Evolutionary conservation across 2,329 filamentous ascomycete species (phyloP).

Genomic region (Fusarium armeniacum): DNA sequence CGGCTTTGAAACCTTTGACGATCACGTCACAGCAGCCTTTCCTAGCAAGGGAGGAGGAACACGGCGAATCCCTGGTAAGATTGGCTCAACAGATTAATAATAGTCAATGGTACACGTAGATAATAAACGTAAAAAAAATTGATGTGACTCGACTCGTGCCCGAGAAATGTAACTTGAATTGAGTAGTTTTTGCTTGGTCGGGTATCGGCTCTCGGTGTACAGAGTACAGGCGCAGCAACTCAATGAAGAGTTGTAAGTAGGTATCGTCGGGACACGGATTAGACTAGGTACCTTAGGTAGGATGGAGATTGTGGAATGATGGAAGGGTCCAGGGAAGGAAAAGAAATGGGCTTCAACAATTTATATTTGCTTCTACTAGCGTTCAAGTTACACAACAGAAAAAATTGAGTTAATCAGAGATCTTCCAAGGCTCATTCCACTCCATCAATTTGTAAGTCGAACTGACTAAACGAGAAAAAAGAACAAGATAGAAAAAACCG

Average conservation of each 20-base stretch:
- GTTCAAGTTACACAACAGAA: slow-evolving; percentile 20
- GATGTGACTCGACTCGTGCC: slow-evolving; percentile 31
- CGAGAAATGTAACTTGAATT: slow-evolving; percentile 18
- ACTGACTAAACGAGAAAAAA: slow-evolving; percentile 5
- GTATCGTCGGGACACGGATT: slow-evolving; percentile 33
- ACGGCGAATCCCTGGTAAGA: slow-evolving; percentile 6
- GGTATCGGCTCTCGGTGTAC: slow-evolving; percentile 46
- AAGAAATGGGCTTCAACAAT: slow-evolving; percentile 35
- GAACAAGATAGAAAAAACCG: background rate
- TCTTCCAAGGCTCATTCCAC: slow-evolving; percentile 17
- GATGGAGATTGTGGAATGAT: slow-evolving; percentile 35
- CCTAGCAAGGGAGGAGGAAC: slow-evolving; percentile 33
- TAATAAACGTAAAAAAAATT: slow-evolving; percentile 43
- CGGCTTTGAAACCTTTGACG: slow-evolving; percentile 38
- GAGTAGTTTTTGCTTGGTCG: slow-evolving; percentile 25
- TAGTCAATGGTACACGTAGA: slow-evolving; percentile 3
- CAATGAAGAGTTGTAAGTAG: background rate
- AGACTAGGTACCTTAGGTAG: background rate
- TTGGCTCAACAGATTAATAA: slow-evolving; percentile 14
- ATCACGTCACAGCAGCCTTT: slow-evolving; percentile 45
- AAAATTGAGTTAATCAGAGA: slow-evolving; percentile 13
- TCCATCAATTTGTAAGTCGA: slow-evolving; percentile 39
- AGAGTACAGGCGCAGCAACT: slow-evolving; percentile 20
- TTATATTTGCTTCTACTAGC: slow-evolving; percentile 30
- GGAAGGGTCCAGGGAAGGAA: slow-evolving; percentile 30